phyloP scores from a whole-genome alignment of 352 stramenopile genomes.

The Lagenidium giganteum region DNA sequence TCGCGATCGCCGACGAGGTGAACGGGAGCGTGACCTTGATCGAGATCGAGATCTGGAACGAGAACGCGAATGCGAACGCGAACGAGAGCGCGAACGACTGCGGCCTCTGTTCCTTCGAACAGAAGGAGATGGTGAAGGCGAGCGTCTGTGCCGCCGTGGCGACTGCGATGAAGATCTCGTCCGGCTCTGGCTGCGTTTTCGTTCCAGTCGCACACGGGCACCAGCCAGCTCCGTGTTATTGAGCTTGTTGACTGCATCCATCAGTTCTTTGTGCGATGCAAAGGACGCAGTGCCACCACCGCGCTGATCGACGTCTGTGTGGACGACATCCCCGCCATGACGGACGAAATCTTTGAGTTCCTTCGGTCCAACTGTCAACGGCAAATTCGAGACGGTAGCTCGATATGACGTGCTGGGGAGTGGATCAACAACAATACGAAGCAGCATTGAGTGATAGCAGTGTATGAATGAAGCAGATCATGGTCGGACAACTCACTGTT shows the following conservation, averaged over 20 bases:
- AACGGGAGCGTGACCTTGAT: constrained; percentile 27
- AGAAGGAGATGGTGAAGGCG: constrained; percentile 15
- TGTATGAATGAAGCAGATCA: constrained; percentile 1
- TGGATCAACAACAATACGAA: background rate
- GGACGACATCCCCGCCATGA: constrained; percentile 50
- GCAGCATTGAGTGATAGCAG: constrained; percentile 2
- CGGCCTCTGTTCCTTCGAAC: constrained; percentile 8
- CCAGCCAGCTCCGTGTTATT: constrained; percentile 39
- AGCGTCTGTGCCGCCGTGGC: constrained; percentile 2
- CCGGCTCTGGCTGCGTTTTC: background rate
- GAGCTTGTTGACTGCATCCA: constrained; percentile 45
- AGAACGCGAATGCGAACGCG: constrained; percentile 18
- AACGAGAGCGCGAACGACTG: constrained; percentile 8
- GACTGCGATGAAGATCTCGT: background rate
- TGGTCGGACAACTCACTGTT: background rate
- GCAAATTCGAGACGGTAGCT: constrained; percentile 38
- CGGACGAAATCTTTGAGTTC: constrained; percentile 69
- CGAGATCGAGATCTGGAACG: constrained; percentile 21
- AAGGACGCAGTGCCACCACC: constrained; percentile 65
- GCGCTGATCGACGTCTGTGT: constrained; percentile 59
- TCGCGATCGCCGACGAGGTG: constrained; percentile 15
- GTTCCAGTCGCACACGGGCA: constrained; percentile 32
- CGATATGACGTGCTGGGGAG: constrained; percentile 49
- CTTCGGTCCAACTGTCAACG: constrained; percentile 38
- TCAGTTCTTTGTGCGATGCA: constrained; percentile 49